Evolutionary conservation across 1,284 basidiomycete genomes (phyloP).

Genomic region (Cystobasidium pallidum): DNA sequence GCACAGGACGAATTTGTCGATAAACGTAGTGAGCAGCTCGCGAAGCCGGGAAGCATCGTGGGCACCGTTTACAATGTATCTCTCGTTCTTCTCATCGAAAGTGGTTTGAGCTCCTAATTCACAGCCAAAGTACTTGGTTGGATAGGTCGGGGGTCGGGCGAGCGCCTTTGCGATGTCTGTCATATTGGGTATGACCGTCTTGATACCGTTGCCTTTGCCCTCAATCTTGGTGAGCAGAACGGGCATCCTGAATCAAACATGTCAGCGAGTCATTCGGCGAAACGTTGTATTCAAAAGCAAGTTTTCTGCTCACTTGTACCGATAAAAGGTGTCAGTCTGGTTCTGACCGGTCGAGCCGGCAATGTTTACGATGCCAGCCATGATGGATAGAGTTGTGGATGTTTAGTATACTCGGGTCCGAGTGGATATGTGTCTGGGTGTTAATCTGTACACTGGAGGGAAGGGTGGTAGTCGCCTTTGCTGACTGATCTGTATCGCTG

Average conservation of each 20-base stretch:
- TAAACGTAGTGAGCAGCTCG: conserved; percentile 94
- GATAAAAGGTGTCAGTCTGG: conserved; percentile 75
- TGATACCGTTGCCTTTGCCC: conserved; percentile 99
- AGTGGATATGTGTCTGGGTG: not conserved
- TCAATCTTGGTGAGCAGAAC: conserved; percentile 94
- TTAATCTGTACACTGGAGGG: conserved; percentile 33
- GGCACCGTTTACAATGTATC: conserved; percentile 98
- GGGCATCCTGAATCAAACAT: conserved; percentile 73
- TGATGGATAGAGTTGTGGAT: conserved; percentile 61
- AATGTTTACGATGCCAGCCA: conserved; percentile 93
- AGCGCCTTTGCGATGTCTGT: conserved; percentile 94
- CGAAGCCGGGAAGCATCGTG: conserved; percentile 90
- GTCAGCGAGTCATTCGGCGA: not conserved
- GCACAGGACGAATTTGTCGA: conserved; percentile 95
- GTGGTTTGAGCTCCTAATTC: conserved; percentile 98
- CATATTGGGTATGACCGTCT: conserved; percentile 99
- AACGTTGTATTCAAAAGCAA: not conserved
- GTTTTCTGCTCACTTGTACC: conserved; percentile 57
- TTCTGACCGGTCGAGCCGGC: conserved; percentile 70
- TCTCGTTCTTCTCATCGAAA: conserved; percentile 93
- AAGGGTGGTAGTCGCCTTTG: conserved; percentile 28
- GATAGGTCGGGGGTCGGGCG: conserved; percentile 88
- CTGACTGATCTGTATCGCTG: conserved; percentile 32
- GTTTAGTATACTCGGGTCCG: not conserved
- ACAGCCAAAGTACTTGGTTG: conserved; percentile 99